phyloP scores from a whole-genome alignment of 768 basidiomycete species.

The Leccinum sublutescens region DNA sequence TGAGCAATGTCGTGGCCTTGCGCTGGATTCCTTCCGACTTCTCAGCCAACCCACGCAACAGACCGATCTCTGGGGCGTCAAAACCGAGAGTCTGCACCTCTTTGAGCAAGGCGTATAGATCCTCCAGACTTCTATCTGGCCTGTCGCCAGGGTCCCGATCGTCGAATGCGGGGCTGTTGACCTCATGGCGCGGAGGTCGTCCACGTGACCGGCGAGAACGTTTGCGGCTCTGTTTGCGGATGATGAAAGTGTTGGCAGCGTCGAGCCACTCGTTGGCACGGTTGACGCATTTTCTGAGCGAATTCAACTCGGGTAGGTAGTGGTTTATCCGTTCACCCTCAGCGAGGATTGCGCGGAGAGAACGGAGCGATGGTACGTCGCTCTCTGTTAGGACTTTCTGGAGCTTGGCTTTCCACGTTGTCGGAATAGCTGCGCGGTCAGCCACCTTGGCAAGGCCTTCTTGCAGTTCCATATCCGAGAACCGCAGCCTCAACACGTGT shows the following conservation, averaged over 20 bases:
- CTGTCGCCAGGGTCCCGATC: slow-evolving; percentile 59
- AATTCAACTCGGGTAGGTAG: slow-evolving; percentile 64
- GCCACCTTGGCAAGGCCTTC: slow-evolving; percentile 65
- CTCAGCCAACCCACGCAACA: slow-evolving; percentile 51
- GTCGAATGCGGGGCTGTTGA: slow-evolving; percentile 33
- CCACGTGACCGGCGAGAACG: slow-evolving; percentile 66
- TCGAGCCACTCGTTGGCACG: slow-evolving; percentile 90
- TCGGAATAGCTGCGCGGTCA: slow-evolving; percentile 71
- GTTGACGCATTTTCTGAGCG: slow-evolving; percentile 75
- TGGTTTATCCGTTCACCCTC: slow-evolving; percentile 88
- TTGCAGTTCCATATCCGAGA: slow-evolving; percentile 73
- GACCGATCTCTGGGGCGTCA: slow-evolving; percentile 71
- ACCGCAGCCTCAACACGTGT: slow-evolving; percentile 71
- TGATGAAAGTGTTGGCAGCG: slow-evolving; percentile 70
- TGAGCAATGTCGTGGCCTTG: slow-evolving; percentile 54
- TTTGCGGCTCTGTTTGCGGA: slow-evolving; percentile 78
- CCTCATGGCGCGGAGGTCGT: slow-evolving; percentile 46
- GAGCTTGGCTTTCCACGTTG: slow-evolving; percentile 73
- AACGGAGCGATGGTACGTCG: slow-evolving; percentile 69
- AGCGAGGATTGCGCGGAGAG: slow-evolving; percentile 75
- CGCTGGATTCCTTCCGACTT: slow-evolving; percentile 64
- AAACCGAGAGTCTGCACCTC: slow-evolving; percentile 83
- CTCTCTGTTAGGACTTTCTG: slow-evolving; percentile 64
- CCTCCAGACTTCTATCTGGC: slow-evolving; percentile 68
- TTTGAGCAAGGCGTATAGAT: slow-evolving; percentile 63